Evolutionary conservation across 129 eudicot genomes (phyloP), one percentile per base, ranked within the genome.

Genomic region (Flaveria linearis): DNA sequence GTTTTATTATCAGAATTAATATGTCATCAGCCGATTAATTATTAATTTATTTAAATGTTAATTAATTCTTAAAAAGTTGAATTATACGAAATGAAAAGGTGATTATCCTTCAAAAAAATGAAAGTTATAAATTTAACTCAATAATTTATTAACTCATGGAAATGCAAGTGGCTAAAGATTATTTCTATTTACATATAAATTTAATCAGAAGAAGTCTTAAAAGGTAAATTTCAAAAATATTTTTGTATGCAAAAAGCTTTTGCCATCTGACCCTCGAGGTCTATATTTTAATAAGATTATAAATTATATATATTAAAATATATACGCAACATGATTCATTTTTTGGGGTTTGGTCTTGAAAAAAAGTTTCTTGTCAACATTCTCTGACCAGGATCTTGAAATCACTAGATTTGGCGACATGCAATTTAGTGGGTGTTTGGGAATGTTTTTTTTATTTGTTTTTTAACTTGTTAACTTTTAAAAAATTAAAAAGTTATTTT

Each of bases 241-340:
- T 75, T 75, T 64, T 18, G 28, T 46, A 62, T 75, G 25, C 36
- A 47, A 30, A 75, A 65, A 26, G 51, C 47, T 14, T 62, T 10
- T 63, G 64, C 65, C 80, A 76, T 76, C 65, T 66, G 10, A 76
- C 73, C 13, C 80, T 64, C 80, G 63, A 64, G 80, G 80, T 13
- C 18, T 11, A 20, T 76, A 75, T 30, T 65, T 65, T 50, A 33
- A 42, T 18, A 36, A 36, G 41, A 7, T 36, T 36, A 36, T 36
- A 5, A 33, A 4, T 33, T 33, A 33, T 33, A 33, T 33, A 33
- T 33, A 3, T 33, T 33, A 33, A 33, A 33, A 33, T 33, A 33
- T 33, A 33, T 33, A 5, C 39, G 39, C 39, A 33, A 33, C 39
- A 33, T 33, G 39, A 33, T 33, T 33, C 36, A 33, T 33, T 33